Percentiles rank a stretch among this genome's conserved stretches.
These are phyloP conservation scores for Tieghemostelium lacteum DNA, from an alignment of 78 protist species.

Conservation along the genomic window DNA sequence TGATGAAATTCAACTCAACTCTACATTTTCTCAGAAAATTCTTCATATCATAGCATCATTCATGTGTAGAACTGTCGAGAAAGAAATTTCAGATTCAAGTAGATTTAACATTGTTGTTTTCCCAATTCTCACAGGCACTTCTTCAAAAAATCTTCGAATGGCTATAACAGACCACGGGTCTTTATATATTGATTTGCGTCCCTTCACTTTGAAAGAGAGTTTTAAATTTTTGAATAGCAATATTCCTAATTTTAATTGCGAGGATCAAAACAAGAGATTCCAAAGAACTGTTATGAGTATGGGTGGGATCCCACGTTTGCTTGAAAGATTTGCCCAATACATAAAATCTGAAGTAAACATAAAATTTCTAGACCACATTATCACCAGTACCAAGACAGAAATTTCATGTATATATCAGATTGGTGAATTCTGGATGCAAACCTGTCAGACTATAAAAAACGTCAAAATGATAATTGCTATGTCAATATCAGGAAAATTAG, in stretches of 20 bases:
- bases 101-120: not conserved
- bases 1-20: slow-evolving; percentile 1
- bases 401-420: not conserved
- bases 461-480: not conserved
- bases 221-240: not conserved
- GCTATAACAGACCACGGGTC: not conserved
- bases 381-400: not conserved
- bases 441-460: not conserved
- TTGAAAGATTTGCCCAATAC: not conserved
- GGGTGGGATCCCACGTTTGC: slow-evolving; percentile 15
- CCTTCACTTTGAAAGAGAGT: not conserved
- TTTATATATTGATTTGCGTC: not conserved
- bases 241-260: not conserved
- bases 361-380: not conserved
- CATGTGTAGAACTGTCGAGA: not conserved
- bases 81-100: not conserved
- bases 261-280: not conserved
- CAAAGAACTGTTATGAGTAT: not conserved
- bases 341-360: not conserved
- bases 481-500: not conserved
- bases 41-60: not conserved
- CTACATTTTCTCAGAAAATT: not conserved
- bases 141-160: not conserved
- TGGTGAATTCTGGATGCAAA: not conserved
- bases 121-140: slow-evolving; percentile 11